Evolutionary conservation across 768 basidiomycete genomes (phyloP).

Genomic region (Collybia sp.): DNA sequence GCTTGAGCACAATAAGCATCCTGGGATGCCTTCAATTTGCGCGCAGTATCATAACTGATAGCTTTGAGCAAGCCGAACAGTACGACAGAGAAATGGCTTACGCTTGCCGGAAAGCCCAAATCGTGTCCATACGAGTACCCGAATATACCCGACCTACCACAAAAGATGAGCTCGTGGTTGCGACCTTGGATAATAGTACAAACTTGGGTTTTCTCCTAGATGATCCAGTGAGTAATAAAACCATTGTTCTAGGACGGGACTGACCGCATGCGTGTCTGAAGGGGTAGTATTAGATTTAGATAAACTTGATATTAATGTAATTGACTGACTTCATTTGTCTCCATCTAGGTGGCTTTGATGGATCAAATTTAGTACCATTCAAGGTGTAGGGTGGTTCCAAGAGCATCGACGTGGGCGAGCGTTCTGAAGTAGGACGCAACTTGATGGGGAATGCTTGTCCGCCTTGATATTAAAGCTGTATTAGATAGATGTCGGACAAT

Average conservation of each 20-base stretch:
- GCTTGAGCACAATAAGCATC: conserved; percentile 60
- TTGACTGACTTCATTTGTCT: conserved; percentile 65
- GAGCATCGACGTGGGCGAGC: conserved; percentile 62
- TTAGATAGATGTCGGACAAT: background rate
- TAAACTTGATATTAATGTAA: background rate
- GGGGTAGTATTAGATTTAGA: too few relatives aligned
- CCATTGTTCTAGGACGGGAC: background rate
- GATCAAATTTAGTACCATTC: conserved; percentile 33
- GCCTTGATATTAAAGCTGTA: conserved; percentile 29
- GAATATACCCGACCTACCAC: conserved; percentile 26
- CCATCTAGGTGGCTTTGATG: conserved; percentile 38
- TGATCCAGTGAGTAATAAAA: background rate
- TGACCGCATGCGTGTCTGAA: conserved; percentile 52
- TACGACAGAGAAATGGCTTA: conserved; percentile 16
- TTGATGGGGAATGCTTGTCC: conserved; percentile 82
- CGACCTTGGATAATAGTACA: background rate
- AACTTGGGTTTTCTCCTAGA: conserved; percentile 51
- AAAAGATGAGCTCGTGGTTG: too few relatives aligned
- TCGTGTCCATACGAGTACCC: conserved; percentile 54
- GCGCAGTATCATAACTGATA: conserved; percentile 46
- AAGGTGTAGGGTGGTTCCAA: conserved; percentile 66
- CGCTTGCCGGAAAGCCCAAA: conserved; percentile 67
- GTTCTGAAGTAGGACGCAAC: conserved; percentile 61
- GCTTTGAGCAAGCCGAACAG: background rate
- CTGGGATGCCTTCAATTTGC: conserved; percentile 60